A percentile compares a stretch with the other conserved stretches of the same genome.
These are phyloP conservation scores for Coleophoma cylindrospora DNA, from an alignment of 2,329 filamentous ascomycete genomes.

Conservation along the genomic window DNA sequence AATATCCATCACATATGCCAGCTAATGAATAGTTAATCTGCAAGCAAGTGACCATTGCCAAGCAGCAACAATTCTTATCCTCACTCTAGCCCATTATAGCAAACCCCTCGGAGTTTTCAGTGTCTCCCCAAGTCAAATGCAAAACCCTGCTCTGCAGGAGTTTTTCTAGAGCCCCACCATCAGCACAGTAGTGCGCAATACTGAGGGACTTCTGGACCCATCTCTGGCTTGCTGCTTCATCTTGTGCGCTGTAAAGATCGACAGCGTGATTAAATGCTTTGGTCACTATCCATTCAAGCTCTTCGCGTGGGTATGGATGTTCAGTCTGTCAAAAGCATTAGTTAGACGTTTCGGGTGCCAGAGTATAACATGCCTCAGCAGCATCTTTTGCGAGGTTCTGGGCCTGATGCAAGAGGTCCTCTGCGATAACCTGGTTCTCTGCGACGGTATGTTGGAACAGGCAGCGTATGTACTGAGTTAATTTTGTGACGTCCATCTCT, in stretches of 20 bases:
- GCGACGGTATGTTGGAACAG: conserved; percentile 65
- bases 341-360: neutral
- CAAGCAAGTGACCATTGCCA: no score
- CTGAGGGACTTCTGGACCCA: conserved; percentile 27
- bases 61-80: no score
- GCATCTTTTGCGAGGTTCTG: conserved; percentile 45
- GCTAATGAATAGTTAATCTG: no score
- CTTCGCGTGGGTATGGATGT: conserved; percentile 54
- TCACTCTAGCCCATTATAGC: no score
- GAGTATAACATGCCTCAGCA: conserved; percentile 33
- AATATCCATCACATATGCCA: no score
- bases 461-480: conserved; percentile 75
- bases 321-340: conserved; percentile 26
- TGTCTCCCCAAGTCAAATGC: conserved; percentile 9
- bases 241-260: conserved; percentile 54
- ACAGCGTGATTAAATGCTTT: conserved; percentile 66
- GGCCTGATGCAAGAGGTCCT: conserved; percentile 61
- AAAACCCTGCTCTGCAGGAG: conserved; percentile 21
- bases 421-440: conserved; percentile 42
- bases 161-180: conserved; percentile 21
- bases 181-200: conserved; percentile 22
- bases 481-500: conserved; percentile 48
- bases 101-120: no score
- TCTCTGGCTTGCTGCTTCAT: conserved; percentile 48
- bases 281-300: conserved; percentile 73